A percentile compares a stretch with the other conserved stretches of the same genome.
phyloP scores from a whole-genome alignment of 2,329 filamentous ascomycete species.

The Penicillium sp. region DNA sequence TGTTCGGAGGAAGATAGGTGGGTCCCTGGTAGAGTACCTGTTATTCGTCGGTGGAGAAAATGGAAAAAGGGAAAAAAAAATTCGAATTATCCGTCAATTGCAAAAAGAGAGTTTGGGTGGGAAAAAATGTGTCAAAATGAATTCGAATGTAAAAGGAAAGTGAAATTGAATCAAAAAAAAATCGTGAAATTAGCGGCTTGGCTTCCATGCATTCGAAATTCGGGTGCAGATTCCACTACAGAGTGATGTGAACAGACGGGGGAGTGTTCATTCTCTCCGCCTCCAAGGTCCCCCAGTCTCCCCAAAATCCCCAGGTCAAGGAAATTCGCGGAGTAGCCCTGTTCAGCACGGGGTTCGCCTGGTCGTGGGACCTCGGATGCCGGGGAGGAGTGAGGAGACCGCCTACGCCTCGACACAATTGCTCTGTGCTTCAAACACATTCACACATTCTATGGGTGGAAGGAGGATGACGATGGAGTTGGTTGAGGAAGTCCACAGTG shows the following conservation, averaged over 20 bases:
- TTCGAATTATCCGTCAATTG: not conserved
- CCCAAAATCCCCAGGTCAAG: not conserved
- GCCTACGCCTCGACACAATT: not conserved
- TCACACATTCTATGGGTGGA: not conserved
- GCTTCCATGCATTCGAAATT: not conserved
- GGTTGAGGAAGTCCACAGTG: not conserved
- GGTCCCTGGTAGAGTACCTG: not conserved
- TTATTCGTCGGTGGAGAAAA: not conserved
- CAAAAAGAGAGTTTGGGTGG: not conserved
- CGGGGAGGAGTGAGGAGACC: not conserved
- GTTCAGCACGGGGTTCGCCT: not conserved
- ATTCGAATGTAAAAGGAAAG: not conserved
- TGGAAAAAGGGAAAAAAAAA: not conserved
- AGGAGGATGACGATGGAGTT: not conserved
- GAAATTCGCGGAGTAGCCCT: not conserved
- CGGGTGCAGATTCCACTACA: not conserved
- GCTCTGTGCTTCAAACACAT: not conserved
- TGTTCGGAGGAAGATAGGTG: not conserved
- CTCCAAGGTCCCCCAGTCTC: too few species aligned
- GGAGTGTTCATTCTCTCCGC: not conserved
- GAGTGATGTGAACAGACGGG: not conserved
- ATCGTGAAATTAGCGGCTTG: not conserved
- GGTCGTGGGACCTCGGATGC: not conserved
- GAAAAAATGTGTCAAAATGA: not conserved
- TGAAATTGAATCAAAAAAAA: not conserved